Conservation (phyloP, 2,329 filamentous ascomycete genomes). For the Microdochium trichocladiopsis region DNA sequence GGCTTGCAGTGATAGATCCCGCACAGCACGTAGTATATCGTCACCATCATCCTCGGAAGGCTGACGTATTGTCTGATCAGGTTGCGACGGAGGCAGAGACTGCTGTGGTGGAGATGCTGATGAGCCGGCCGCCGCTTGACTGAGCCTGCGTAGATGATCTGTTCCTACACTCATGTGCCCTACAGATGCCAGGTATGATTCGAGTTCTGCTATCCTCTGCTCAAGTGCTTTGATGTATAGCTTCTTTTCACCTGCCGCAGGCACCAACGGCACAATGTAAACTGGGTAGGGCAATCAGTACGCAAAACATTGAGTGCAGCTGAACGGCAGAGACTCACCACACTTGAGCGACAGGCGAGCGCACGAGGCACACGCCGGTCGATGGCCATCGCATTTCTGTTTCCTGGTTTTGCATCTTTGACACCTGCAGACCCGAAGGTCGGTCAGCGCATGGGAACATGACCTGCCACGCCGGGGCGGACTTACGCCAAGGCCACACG, state of each 20-base stretch:
- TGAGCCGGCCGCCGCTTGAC: constrained; percentile 1
- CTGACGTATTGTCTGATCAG: constrained; percentile 2
- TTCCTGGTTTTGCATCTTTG: constrained; percentile 19
- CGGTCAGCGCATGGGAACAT: constrained; percentile 9
- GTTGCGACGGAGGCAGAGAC: not conserved
- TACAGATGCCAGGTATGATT: constrained; percentile 14
- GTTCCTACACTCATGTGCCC: constrained; percentile 12
- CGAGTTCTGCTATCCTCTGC: constrained; percentile 18
- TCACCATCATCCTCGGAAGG: constrained; percentile 17
- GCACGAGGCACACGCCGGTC: constrained; percentile 19
- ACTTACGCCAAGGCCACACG: constrained; percentile 17
- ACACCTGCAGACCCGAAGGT: not conserved
- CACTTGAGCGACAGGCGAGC: constrained; percentile 19
- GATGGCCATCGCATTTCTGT: constrained; percentile 21
- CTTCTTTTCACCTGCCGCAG: constrained; percentile 21
- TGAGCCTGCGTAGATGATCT: constrained; percentile 12
- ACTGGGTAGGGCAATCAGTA: constrained; percentile 8
- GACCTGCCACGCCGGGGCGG: not conserved
- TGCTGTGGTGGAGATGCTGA: constrained; percentile 10
- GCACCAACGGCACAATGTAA: constrained; percentile 21
- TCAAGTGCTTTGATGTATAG: constrained; percentile 20
- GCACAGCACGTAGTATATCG: constrained; percentile 18
- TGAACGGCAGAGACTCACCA: constrained; percentile 8
- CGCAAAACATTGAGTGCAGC: not conserved
- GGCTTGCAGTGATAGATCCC: constrained; percentile 19